Evolutionary conservation across 176 grass and related monocot genomes (phyloP).

Genomic region (bread wheat (Triticum aestivum)): DNA sequence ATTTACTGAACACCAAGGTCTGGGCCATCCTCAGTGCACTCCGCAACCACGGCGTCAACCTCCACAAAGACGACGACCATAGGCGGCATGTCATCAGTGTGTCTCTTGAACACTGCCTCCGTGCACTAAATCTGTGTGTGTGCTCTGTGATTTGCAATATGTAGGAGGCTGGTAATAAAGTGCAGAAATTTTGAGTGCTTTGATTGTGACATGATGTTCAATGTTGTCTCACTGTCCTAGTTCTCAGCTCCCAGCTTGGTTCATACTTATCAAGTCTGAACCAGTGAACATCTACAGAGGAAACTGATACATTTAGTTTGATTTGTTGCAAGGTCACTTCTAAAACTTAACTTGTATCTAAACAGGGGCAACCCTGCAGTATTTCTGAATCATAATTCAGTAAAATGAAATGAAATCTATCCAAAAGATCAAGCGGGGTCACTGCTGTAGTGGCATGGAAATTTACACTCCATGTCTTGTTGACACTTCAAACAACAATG

Average conservation of each 20-base stretch:
- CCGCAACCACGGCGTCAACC: conserved; percentile 52
- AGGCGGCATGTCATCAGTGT: conserved; percentile 20
- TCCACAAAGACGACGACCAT: conserved; percentile 40
- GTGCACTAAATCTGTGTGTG: neutral
- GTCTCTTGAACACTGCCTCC: neutral
- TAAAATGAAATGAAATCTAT: neutral
- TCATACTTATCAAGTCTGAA: neutral
- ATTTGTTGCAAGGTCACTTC: no score
- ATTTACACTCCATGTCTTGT: neutral
- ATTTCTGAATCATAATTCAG: neutral
- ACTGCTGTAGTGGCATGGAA: neutral
- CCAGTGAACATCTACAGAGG: no score
- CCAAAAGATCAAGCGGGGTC: neutral
- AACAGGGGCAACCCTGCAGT: neutral
- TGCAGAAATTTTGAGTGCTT: neutral
- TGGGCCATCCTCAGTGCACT: conserved; percentile 71
- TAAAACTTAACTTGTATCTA: neutral
- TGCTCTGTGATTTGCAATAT: no score
- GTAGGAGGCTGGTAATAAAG: neutral
- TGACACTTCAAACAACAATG: neutral
- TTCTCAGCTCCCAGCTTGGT: neutral
- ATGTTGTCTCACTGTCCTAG: neutral
- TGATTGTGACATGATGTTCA: neutral
- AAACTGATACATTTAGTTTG: no score
- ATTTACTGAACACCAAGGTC: no score